These are phyloP conservation scores for Bryopsis sp. DNA, from an alignment of 139 green algal species.

Conservation along the genomic window DNA sequence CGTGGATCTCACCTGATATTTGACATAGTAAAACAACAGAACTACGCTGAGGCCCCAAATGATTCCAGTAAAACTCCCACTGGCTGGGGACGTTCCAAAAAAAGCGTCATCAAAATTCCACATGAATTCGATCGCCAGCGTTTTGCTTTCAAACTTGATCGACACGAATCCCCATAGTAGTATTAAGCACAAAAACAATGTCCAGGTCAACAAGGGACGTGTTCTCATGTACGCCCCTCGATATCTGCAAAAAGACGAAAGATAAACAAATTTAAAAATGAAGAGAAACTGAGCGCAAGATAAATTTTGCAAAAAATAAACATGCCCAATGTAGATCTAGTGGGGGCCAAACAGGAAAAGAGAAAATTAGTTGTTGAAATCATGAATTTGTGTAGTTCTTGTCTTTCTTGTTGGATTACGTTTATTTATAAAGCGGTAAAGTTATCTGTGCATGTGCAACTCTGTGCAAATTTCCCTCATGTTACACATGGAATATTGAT, in stretches of 20 bases:
- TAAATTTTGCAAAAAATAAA: no score
- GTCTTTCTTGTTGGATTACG: no score
- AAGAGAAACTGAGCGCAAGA: no score
- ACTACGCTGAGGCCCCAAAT: neutral
- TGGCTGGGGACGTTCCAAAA: neutral
- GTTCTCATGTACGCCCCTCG: neutral
- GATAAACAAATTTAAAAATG: no score
- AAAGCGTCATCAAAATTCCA: neutral
- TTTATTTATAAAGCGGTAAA: no score
- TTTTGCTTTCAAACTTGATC: neutral
- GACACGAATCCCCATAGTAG: neutral
- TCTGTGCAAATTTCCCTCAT: no score
- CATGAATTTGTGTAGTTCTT: no score
- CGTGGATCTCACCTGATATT: neutral
- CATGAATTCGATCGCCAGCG: neutral
- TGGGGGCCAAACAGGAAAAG: no score
- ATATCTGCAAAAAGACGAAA: neutral
- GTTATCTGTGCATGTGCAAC: no score
- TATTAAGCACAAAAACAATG: neutral
- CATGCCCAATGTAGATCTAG: no score
- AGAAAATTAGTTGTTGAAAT: no score
- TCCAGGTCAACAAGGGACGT: neutral
- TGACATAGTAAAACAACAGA: conserved; percentile 1
- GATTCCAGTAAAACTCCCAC: neutral
- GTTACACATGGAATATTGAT: no score